These are phyloP conservation scores for Smittium mucronatum DNA, from an alignment of 371 early-diverging fungal genomes.

Conservation along the genomic window DNA sequence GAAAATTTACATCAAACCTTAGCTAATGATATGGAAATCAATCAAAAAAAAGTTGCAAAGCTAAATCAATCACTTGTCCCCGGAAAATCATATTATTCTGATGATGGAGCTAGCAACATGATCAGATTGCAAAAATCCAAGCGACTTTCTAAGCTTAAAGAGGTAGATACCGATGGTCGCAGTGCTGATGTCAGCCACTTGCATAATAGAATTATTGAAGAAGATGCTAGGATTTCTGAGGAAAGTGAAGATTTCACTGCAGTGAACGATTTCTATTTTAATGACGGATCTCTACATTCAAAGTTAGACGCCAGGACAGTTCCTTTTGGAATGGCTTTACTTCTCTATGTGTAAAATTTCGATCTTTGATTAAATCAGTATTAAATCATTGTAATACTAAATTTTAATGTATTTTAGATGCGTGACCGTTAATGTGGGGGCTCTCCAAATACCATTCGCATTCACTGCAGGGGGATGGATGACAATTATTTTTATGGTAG, in stretches of 20 bases:
- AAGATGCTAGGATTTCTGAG: not conserved
- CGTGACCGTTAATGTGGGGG: conserved; percentile 3
- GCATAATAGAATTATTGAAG: not conserved
- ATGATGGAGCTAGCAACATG: conserved; percentile 3
- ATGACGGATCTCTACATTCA: not conserved
- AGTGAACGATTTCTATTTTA: conserved; percentile 3
- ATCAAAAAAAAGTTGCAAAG: not conserved
- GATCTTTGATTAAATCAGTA: not conserved
- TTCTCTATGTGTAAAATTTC: conserved; percentile 8
- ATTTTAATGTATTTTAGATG: conserved; percentile 6
- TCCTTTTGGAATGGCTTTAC: not conserved
- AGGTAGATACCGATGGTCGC: not conserved
- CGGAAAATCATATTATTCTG: not conserved
- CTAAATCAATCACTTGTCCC: not conserved
- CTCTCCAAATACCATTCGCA: conserved; percentile 9
- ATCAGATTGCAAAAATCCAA: conserved; percentile 11
- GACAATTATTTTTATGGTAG: not conserved
- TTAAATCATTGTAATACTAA: not conserved
- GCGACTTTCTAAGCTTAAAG: conserved; percentile 7
- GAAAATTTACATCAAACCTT: not conserved
- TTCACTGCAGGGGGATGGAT: conserved; percentile 9
- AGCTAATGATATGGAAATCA: not conserved
- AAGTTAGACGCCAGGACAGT: not conserved
- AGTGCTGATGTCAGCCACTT: not conserved
- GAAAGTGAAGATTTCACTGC: conserved; percentile 7